Evolutionary conservation across 768 basidiomycete species (phyloP), one percentile per base, ranked within the genome.

Genomic region (Clitopilus hobsonii): DNA sequence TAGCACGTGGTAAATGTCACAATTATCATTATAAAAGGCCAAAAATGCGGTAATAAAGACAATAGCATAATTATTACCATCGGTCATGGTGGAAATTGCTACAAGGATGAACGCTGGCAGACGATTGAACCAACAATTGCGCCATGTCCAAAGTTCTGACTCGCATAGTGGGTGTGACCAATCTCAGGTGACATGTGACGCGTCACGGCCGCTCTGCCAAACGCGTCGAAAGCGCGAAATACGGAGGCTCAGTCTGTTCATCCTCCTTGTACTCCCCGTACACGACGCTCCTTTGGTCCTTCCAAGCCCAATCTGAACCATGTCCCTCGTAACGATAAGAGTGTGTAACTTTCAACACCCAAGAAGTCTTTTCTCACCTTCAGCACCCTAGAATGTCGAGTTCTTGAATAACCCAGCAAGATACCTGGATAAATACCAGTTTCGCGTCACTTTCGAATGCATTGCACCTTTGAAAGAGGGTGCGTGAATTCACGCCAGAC

Each of bases 391-490:
- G 89, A 87, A 91, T 68, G 88, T 91, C 60, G 88, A 91, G 68
- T 94, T 94, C 61, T 78, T 96, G 66, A 94, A 94, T 75, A 95
- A 95, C 72, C 94, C 93, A 6, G 92, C 94, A 16, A 83, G 85
- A 61, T 98, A 98, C 71, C 83, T 87, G 10, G 94, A 98, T 65
- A 77, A 85, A 25, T 98, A 98, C 72, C 81, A 83, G 61, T 97
- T 98, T 70, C 86, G 91, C 60, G 94, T 98, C 65, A 96, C 94
- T 1, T 99, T 99, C 61, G 97, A 98, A 68, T 98, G 94, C 68
- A 93, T 98, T 61, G 88, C 94, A 10, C 85, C 86, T 5, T 78
- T 98, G 51, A 84, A 87, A 63, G 95, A 98, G 62, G 95, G 94
- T 91, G 59, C 76, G 62, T 7, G 23, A 29, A 22, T 23, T 45